phyloP scores from a whole-genome alignment of 371 early-diverging fungal genomes.

The Lichtheimia ramosa region DNA sequence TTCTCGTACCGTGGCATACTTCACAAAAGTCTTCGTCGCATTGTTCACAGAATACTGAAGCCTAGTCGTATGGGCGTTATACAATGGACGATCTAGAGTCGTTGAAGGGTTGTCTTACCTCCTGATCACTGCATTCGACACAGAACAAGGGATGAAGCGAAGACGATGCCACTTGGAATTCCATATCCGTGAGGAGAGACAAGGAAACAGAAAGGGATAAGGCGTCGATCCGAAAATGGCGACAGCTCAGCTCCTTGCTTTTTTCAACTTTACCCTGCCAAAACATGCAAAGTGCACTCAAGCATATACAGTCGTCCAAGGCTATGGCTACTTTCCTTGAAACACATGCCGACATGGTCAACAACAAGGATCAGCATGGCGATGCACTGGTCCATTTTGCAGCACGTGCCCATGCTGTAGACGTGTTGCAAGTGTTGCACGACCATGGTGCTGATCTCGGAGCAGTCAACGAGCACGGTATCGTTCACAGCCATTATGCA shows the following conservation, averaged over 20 bases:
- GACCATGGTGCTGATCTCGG: conserved; percentile 34
- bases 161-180: conserved; percentile 12
- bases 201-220: background rate
- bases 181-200: background rate
- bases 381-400: conserved; percentile 55
- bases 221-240: background rate
- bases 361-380: conserved; percentile 38
- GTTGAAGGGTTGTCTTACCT: conserved; percentile 6
- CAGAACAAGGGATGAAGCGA: conserved; percentile 13
- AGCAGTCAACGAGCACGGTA: conserved; percentile 50
- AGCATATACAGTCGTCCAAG: conserved; percentile 5
- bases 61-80: conserved; percentile 24
- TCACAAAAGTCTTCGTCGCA: conserved; percentile 91
- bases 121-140: conserved; percentile 32
- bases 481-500: background rate
- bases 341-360: conserved; percentile 4
- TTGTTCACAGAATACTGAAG: conserved; percentile 74
- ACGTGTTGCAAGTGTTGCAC: conserved; percentile 27
- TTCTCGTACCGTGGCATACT: conserved; percentile 70
- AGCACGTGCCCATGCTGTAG: conserved; percentile 33
- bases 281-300: conserved; percentile 1
- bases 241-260: background rate
- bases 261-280: too few species aligned
- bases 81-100: background rate
- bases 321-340: background rate